Percentiles rank a stretch among this genome's conserved stretches.
Evolutionary conservation across 2,329 filamentous ascomycete species (phyloP).

Genomic region (Phialocephala subalpina): DNA sequence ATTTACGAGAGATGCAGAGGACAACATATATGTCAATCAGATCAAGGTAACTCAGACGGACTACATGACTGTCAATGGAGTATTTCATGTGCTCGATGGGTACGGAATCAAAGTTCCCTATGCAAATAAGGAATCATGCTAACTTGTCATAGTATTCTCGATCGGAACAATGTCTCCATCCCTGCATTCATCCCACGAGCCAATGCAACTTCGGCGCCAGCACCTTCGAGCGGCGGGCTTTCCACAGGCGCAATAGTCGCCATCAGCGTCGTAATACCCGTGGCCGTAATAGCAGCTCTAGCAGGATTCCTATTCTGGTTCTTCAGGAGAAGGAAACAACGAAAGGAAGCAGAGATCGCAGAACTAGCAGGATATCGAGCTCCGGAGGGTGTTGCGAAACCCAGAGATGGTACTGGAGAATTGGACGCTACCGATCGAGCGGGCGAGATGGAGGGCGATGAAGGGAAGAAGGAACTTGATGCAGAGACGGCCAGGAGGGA

Average conservation of each 20-base stretch:
- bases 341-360: not conserved
- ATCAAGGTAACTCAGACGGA: conserved; percentile 7
- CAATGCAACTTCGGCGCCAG: not conserved
- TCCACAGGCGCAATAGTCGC: conserved; percentile 12
- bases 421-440: not conserved
- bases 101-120: not conserved
- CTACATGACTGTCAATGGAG: conserved; percentile 21
- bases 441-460: not conserved
- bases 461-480: not conserved
- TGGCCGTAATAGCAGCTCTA: not conserved
- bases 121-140: not conserved
- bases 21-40: conserved; percentile 17
- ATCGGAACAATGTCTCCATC: conserved; percentile 10
- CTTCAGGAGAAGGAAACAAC: conserved; percentile 1
- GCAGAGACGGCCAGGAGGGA: not conserved
- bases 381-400: not conserved
- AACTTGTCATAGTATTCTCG: conserved; percentile 8
- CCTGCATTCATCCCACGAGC: not conserved
- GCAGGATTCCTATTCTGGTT: conserved; percentile 9
- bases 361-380: not conserved
- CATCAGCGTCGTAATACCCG: conserved; percentile 13
- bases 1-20: conserved; percentile 10
- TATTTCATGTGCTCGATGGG: conserved; percentile 22
- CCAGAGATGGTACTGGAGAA: not conserved
- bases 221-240: not conserved